Base-by-base conservation (phyloP, 2,329 filamentous ascomycete species). In the Clonostachys chloroleuca region DNA sequence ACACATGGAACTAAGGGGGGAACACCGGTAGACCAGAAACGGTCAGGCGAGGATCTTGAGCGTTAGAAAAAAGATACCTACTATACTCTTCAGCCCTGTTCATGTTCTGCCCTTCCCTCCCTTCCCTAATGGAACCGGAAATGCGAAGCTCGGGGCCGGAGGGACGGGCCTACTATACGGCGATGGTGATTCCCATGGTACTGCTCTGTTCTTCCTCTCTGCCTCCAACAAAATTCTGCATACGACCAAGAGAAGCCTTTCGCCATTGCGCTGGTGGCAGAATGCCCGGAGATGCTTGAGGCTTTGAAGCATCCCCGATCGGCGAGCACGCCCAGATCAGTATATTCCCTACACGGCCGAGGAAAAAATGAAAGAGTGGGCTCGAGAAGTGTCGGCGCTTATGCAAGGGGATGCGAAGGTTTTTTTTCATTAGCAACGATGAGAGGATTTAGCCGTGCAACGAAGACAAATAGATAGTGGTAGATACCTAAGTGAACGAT, bases 51-150 rank as follows among this genome's bases (percentile, higher is more conserved):
- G 50, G 13, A 56, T 51, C 46, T 51, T 47, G 44, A 48, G 52
- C 52, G 52, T 55, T 56, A 47, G 49, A 42, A 49, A 44, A 39
- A 52, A 56, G 47, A 55, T 43, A 51, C 50, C 34, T 39, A 52
- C 52, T 54, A 54, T 52, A 54, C 47, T 54, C 53, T 51, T 52
- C 24, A 46, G 48, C 52, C 51, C 51, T 50, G 48, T 52, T 46
- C 51, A 54, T 51, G 48, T 53, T 53, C 54, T 53, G 49, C 51
- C 51, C 48, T 51, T 54, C 20, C 42, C 45, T 47, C 51, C 51
- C 48, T 51, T 54, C 20, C 42, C 45, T 47, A 50, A 53, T 53
- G 51, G 49, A 54, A 49, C 50, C 52, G 49, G 49, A 52, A 54
- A 51, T 51, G 39, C 52, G 42, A 50, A 49, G 49, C 48, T 45